phyloP scores from a whole-genome alignment of 1,139 yeast genomes.

The Taiozyma sp. region DNA sequence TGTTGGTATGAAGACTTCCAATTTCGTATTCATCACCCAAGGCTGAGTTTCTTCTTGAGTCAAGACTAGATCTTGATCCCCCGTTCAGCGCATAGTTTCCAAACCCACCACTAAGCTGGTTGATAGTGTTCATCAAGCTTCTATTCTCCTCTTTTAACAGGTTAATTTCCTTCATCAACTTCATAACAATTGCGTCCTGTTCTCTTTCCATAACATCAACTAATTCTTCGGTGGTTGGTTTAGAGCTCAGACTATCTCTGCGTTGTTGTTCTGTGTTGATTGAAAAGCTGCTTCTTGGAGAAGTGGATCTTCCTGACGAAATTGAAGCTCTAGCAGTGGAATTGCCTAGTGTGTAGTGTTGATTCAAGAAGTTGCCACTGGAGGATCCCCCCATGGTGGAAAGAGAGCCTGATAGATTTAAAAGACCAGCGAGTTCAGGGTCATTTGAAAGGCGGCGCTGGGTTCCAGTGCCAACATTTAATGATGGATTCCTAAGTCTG shows the following conservation, averaged over 20 bases:
- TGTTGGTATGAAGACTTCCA: neutral
- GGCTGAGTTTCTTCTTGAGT: conserved; percentile 6
- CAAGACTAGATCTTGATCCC: conserved; percentile 3
- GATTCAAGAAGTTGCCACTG: neutral
- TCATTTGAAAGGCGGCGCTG: neutral
- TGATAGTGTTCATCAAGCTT: conserved; percentile 18
- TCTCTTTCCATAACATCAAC: conserved; percentile 64
- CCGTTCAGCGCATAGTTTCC: conserved; percentile 3
- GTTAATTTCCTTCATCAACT: conserved; percentile 50
- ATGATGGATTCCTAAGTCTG: neutral
- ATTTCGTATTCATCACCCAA: neutral
- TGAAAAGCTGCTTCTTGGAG: neutral
- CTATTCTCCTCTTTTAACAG: conserved; percentile 46
- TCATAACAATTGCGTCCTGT: conserved; percentile 61
- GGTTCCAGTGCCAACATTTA: neutral
- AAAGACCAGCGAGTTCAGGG: neutral
- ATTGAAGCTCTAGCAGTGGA: neutral
- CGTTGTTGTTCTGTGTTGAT: neutral
- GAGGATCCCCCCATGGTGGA: neutral
- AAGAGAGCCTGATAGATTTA: neutral
- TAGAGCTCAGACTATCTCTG: conserved; percentile 4
- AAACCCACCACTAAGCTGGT: conserved; percentile 10
- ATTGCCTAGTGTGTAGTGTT: neutral
- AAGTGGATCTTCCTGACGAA: neutral
- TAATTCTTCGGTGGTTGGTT: conserved; percentile 38